Conservation (phyloP, 768 basidiomycete species). For the Leucocoprinus birnbaumii region DNA sequence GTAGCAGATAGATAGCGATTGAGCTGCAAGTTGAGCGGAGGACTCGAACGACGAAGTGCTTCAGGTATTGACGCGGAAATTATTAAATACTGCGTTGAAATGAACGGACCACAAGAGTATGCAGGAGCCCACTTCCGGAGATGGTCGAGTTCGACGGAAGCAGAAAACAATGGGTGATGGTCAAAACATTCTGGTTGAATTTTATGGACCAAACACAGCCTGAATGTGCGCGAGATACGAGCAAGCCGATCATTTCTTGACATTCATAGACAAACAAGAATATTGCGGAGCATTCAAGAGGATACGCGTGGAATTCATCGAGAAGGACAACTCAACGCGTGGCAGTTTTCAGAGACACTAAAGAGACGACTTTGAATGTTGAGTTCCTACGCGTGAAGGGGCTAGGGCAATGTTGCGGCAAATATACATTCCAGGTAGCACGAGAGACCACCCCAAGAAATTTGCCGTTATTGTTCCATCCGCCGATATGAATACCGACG, state of each 20-base stretch:
- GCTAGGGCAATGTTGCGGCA: not conserved
- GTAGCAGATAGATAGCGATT: too few relatives aligned
- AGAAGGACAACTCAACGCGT: too few relatives aligned
- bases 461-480: not conserved
- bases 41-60: too few relatives aligned
- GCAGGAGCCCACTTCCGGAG: too few relatives aligned
- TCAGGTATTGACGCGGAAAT: too few relatives aligned
- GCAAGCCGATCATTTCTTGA: not conserved
- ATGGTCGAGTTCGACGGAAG: not conserved
- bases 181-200: not conserved
- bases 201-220: not conserved
- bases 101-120: too few relatives aligned
- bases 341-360: too few relatives aligned
- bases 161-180: not conserved
- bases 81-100: too few relatives aligned
- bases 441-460: not conserved
- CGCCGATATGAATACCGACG: not conserved
- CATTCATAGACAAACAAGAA: not conserved
- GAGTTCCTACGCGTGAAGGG: not conserved
- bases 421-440: not conserved
- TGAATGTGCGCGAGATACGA: too few relatives aligned
- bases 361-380: too few relatives aligned
- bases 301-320: too few relatives aligned
- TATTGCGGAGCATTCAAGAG: not conserved
- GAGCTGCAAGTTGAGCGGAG: too few relatives aligned